Base-by-base conservation (phyloP, 305 asterid genomes). In the Fraxinus sp. region DNA sequence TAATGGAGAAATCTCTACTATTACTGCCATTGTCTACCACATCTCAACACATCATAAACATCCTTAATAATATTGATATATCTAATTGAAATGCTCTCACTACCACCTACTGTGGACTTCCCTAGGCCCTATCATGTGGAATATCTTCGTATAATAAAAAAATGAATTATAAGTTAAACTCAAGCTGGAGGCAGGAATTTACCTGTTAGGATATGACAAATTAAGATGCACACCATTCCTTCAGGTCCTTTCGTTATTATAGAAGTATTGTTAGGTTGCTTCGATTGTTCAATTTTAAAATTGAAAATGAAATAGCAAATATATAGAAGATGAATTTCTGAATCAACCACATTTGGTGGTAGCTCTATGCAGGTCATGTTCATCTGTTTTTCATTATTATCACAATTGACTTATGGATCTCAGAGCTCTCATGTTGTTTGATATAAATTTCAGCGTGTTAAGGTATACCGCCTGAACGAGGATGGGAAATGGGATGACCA, bases 401-500 rank as follows among this genome's bases (percentile, higher is more conserved):
- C 49, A 32, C 33, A 9, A 30, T 76, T 64, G 33, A 70, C 72
- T 55, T 13, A 14, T 30, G 70, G 16, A 13, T 74, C 26, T 68
- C 81, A 55, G 36, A 36, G 33, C 57, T 82, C 74, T 85, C 13
- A 81, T 76, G 1, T 36, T 52, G 72, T 35, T 70, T 59, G 3
- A 76, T 78, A 74, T 57, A 46, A 14, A 28, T 86, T 87, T 79
- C 94, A 96, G 99, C 98, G 97, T 76, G 99, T 96, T 71, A 96
- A 94, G 91, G 97, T 96, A 64, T 96, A 96, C 85, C 98, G 97
- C 41, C 89, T 93, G 88, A 94, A 88, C 89, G 99, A 88, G 68
- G 97, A 96, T 77, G 98, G 98, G 44, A 94, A 93, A 89, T 96
- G 99, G 99, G 99, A 94, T 86, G 99, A 96, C 88, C 98, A 94